Conservation (phyloP, 345 rosid species). For the Hibiscus mutabilis region DNA sequence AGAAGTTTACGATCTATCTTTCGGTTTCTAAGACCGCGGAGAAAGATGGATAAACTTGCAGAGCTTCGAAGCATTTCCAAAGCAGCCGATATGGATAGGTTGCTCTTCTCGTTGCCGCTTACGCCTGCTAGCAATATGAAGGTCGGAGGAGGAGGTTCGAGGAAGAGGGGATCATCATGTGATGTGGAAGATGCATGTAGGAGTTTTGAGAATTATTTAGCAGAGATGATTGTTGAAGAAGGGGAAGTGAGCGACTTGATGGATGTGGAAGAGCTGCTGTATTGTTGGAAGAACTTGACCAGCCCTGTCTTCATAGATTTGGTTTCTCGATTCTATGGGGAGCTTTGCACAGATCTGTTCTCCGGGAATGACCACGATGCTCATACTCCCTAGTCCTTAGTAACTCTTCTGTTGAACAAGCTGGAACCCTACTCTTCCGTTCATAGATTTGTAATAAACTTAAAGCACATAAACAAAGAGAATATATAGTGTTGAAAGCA, state of each 20-base stretch:
- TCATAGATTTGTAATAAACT: too few relatives aligned
- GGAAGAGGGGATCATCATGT: slow-evolving; percentile 11
- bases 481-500: neutral
- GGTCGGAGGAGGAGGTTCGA: slow-evolving; percentile 14
- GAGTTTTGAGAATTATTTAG: slow-evolving; percentile 79
- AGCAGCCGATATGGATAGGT: slow-evolving; percentile 17
- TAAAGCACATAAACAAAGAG: neutral
- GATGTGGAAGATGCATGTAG: slow-evolving; percentile 70
- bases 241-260: slow-evolving; percentile 62
- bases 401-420: neutral
- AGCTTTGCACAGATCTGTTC: neutral
- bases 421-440: too few relatives aligned
- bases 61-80: slow-evolving; percentile 28
- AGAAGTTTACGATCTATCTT: slow-evolving; percentile 19
- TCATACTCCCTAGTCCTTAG: neutral
- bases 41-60: slow-evolving; percentile 28
- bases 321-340: slow-evolving; percentile 74
- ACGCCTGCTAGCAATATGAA: slow-evolving; percentile 35
- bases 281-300: slow-evolving; percentile 77
- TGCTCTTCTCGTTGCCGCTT: slow-evolving; percentile 38
- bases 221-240: slow-evolving; percentile 73
- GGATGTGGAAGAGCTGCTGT: slow-evolving; percentile 85
- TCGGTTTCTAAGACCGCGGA: slow-evolving; percentile 14
- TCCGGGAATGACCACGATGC: slow-evolving; percentile 16
- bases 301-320: slow-evolving; percentile 66